Conservation (phyloP, 2,329 filamentous ascomycete species). For the Colletotrichum tropicale region DNA sequence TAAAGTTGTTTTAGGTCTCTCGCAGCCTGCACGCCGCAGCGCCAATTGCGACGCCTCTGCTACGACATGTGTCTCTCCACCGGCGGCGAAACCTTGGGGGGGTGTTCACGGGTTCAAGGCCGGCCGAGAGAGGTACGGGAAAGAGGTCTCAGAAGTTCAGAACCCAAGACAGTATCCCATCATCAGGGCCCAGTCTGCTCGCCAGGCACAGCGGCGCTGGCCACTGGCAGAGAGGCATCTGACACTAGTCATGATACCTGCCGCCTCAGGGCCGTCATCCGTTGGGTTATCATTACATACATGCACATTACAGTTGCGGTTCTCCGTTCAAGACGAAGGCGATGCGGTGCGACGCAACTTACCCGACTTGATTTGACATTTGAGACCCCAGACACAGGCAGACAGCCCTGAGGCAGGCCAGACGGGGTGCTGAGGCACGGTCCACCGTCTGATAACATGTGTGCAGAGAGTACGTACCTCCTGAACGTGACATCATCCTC, state of each 20-base stretch:
- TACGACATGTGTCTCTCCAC: constrained; percentile 16
- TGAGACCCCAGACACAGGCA: not conserved
- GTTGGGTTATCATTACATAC: not conserved
- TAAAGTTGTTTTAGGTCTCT: not conserved
- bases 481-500: constrained; percentile 4
- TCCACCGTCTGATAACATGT: not conserved
- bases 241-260: constrained; percentile 18
- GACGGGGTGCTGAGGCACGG: not conserved
- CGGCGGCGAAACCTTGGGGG: constrained; percentile 3
- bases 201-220: not conserved
- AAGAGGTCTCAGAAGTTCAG: constrained; percentile 8
- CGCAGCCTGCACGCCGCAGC: not conserved
- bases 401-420: not conserved
- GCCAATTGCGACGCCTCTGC: not conserved
- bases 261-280: not conserved
- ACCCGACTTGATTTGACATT: not conserved
- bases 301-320: not conserved
- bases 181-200: not conserved
- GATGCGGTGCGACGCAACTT: not conserved
- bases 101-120: not conserved
- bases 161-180: constrained; percentile 17
- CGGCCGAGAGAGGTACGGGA: constrained; percentile 8
- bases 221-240: not conserved
- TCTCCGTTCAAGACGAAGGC: not conserved
- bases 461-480: not conserved